Base-by-base conservation (phyloP, 495 filamentous ascomycete species). In the Polyplosphaeria fusca region DNA sequence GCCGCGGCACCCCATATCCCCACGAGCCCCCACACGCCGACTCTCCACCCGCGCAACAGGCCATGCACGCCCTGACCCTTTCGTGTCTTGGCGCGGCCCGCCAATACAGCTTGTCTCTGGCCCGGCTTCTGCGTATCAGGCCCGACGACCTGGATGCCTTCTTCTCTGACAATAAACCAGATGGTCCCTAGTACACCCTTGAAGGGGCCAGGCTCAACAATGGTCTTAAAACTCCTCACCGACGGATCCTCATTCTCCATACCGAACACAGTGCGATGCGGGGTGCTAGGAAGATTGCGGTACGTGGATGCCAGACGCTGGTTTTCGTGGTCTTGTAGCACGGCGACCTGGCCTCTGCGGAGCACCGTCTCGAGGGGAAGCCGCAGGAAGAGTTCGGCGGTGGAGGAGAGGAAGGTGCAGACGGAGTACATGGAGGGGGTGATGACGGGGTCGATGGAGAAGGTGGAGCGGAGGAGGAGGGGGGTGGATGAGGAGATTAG, bases 21-120 rank as follows among this genome's bases (percentile, higher is more conserved):
- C 14, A 92, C 85, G 51, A 96, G 74, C 0, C 91, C 92, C 93
- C 93, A 97, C 80, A 94, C 88, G 9, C 91, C 91, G 16, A 96
- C 86, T 66, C 88, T 85, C 93, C 93, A 98, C 13, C 93, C 93
- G 42, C 93, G 79, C 78, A 89, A 95, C 13, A 98, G 75, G 0
- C 94, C 93, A 25, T 86, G 79, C 23, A 89, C 63, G 5, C 93
- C 93, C 63, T 95, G 90, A 13, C 90, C 90, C 55, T 83, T 81
- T 23, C 78, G 74, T 40, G 78, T 77, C 39, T 76, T 74, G 52
- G 65, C 18, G 67, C 64, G 23, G 65, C 73, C 2, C 65, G 58
- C 67, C 73, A 74, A 55, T 14, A 47, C 55, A 23, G 54, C 16
- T 38, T 40, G 22, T 58, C 64, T 44, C 63, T 63, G 70, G 27